Base-by-base conservation (phyloP, 495 filamentous ascomycete species). In the Ascobolus immersus region DNA sequence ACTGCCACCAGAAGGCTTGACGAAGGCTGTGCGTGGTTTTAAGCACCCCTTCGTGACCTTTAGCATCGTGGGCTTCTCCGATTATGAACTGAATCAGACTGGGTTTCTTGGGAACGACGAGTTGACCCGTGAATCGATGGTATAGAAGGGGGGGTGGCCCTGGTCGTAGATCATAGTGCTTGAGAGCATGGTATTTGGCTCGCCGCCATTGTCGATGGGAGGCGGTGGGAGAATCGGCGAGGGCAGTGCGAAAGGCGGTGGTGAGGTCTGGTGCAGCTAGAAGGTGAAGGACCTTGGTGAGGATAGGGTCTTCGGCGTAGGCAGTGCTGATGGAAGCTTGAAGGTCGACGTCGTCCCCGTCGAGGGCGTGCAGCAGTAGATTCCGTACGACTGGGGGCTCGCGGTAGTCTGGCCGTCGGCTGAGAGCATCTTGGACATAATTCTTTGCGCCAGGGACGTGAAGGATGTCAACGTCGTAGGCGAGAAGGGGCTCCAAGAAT, bases 321-420 rank as follows among this genome's bases (percentile, higher is more conserved):
- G n/a, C n/a, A n/a, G n/a, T n/a, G n/a, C n/a, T n/a, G n/a, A n/a
- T n/a, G n/a, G n/a, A n/a, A n/a, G n/a, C n/a, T n/a, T n/a, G n/a
- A n/a, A n/a, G n/a, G n/a, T n/a, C n/a, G n/a, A n/a, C n/a, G n/a
- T n/a, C n/a, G n/a, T n/a, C n/a, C n/a, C n/a, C n/a, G n/a, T n/a
- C n/a, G n/a, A n/a, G 7, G 23, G 23, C n/a, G 23, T 25, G n/a
- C n/a, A 7, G 7, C n/a, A 7, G 7, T n/a, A n/a, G 23, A 7
- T 7, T 7, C n/a, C 23, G 23, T 7, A n/a, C n/a, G n/a, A 30
- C 11, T 6, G 28, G 28, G 28, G 12, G 5, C 12, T 35, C 33
- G 11, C 25, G n/a, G 22, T 36, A 36, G 12, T 36, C 34, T 2
- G 25, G 34, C 3, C 34, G 4, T 22, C 25, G 4, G 13, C 23